Percentiles rank a stretch among this genome's conserved stretches.
Conservation (phyloP, 176 grass and related monocot genomes). For the bread wheat (Triticum aestivum) region IWGSC_CS_RefSeq_v2.1 NC_057804.1:187462147-187462646, state of each 20-base stretch:
- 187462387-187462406: background rate
- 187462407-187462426: background rate
- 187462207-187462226: background rate
- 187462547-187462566: too few species aligned
- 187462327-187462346: background rate
- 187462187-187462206: background rate
- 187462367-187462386: background rate
- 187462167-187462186: background rate
- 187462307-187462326: too few species aligned
- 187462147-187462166: background rate
- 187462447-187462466: too few species aligned
- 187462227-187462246: background rate
- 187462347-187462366: background rate
- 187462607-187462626: background rate
- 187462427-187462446: too few species aligned
- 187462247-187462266: background rate
- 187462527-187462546: too few species aligned
- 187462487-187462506: too few species aligned
- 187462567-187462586: too few species aligned
- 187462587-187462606: background rate
- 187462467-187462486: too few species aligned
- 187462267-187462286: background rate
- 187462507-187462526: too few species aligned
- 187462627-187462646: background rate
- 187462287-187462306: too few species aligned